Evolutionary conservation across 2,329 filamentous ascomycete genomes (phyloP).

Genomic region (Paracorniculantispora psalliotae): DNA sequence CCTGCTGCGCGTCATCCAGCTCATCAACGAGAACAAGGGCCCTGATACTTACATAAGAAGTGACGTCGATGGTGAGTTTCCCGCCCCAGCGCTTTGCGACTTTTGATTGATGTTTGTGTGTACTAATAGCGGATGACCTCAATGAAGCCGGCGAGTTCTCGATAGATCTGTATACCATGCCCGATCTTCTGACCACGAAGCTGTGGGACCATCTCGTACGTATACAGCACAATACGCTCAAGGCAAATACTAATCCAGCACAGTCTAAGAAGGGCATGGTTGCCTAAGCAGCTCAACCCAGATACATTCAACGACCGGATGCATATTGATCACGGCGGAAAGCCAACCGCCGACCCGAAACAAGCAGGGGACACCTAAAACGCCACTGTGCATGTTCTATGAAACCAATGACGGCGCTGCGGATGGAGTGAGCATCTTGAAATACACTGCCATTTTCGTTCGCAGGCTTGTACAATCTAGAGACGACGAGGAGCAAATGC

Average conservation of each 20-base stretch:
- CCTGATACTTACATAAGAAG: constrained; percentile 95
- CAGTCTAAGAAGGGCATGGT: constrained; percentile 40
- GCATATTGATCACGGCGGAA: not conserved
- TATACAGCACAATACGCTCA: constrained; percentile 6
- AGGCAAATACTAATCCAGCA: not conserved
- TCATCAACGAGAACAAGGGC: constrained; percentile 96
- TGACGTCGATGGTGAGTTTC: constrained; percentile 79
- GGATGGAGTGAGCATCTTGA: not conserved
- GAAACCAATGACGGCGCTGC: not conserved
- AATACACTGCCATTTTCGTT: not conserved
- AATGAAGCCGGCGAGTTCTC: constrained; percentile 85
- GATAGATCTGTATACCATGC: constrained; percentile 95
- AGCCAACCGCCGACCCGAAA: not conserved
- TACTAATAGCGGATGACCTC: constrained; percentile 33
- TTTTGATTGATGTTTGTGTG: constrained; percentile 19
- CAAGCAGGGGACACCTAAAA: not conserved
- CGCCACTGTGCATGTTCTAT: not conserved
- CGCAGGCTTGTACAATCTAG: not conserved
- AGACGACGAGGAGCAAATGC: not conserved
- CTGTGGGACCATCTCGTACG: constrained; percentile 80
- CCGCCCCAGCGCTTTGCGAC: constrained; percentile 5
- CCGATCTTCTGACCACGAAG: constrained; percentile 82
- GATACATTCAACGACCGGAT: not conserved
- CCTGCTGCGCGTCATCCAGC: constrained; percentile 87
- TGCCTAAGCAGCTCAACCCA: constrained; percentile 14